A percentile compares a stretch with the other conserved stretches of the same genome.
These are phyloP conservation scores for Coffea eugenioides DNA, from an alignment of 257 asterid genomes.

Conservation along the genomic window DNA sequence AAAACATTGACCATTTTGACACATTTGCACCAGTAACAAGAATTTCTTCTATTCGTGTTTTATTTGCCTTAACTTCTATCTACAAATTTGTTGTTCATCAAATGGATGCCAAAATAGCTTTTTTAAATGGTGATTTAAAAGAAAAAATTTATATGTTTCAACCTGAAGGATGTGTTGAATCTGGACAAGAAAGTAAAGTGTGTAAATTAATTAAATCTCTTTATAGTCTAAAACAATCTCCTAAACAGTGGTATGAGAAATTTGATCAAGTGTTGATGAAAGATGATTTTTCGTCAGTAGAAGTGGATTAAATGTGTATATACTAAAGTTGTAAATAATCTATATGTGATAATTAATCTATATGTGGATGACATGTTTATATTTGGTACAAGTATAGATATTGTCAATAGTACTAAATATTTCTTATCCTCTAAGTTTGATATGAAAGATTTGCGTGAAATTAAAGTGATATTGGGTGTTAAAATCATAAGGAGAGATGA, in stretches of 20 bases:
- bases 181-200: neutral
- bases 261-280: neutral
- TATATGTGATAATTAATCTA: neutral
- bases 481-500: too few relatives aligned
- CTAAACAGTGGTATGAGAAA: neutral
- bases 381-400: too few relatives aligned
- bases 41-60: neutral
- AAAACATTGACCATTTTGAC: neutral
- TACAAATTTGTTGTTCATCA: too few relatives aligned
- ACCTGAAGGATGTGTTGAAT: neutral
- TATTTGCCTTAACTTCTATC: too few relatives aligned
- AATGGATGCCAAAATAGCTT: too few relatives aligned
- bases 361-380: neutral
- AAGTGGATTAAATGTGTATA: too few relatives aligned
- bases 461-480: neutral
- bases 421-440: too few relatives aligned
- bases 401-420: too few relatives aligned
- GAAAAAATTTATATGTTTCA: neutral
- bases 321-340: too few relatives aligned
- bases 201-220: neutral
- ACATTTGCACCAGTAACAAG: neutral
- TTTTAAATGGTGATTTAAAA: neutral
- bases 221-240: neutral
- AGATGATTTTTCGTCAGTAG: neutral
- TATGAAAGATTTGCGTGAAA: too few relatives aligned